Percentiles rank a stretch among this genome's conserved stretches.
Conservation (phyloP, 768 basidiomycete species). For the Boletus sp. region DNA sequence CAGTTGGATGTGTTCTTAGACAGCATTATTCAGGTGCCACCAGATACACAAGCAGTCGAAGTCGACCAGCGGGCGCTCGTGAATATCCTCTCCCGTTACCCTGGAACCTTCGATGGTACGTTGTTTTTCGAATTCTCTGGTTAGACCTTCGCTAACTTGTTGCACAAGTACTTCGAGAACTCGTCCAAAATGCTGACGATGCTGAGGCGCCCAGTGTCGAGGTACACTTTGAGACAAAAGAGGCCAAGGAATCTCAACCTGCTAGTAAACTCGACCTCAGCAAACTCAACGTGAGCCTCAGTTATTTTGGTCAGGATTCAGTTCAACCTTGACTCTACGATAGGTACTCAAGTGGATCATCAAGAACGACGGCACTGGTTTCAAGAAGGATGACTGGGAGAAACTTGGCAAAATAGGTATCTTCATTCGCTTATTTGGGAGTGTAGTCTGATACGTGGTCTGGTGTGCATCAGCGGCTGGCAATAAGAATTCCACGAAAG, state of each 20-base stretch:
- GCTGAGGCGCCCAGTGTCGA: slow-evolving; percentile 35
- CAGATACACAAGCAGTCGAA: slow-evolving; percentile 11
- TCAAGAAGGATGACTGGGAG: slow-evolving; percentile 8
- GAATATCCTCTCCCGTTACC: slow-evolving; percentile 18
- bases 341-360: slow-evolving; percentile 14
- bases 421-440: background rate
- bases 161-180: slow-evolving; percentile 44
- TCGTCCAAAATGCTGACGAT: slow-evolving; percentile 58
- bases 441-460: background rate
- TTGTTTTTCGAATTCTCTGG: background rate
- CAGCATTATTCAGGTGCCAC: background rate
- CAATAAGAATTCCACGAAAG: slow-evolving; percentile 10
- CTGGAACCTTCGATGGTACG: slow-evolving; percentile 10
- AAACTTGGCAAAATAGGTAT: slow-evolving; percentile 16
- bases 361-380: slow-evolving; percentile 6
- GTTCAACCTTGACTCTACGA: background rate
- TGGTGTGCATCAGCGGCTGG: slow-evolving; percentile 5
- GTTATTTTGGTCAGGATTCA: background rate
- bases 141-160: background rate
- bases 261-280: background rate
- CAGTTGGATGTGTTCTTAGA: background rate
- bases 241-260: slow-evolving; percentile 1
- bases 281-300: background rate
- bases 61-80: slow-evolving; percentile 14
- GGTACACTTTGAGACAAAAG: slow-evolving; percentile 35